Conservation (phyloP, 1,139 yeast species). For the Yamadazyma diospyri region DNA sequence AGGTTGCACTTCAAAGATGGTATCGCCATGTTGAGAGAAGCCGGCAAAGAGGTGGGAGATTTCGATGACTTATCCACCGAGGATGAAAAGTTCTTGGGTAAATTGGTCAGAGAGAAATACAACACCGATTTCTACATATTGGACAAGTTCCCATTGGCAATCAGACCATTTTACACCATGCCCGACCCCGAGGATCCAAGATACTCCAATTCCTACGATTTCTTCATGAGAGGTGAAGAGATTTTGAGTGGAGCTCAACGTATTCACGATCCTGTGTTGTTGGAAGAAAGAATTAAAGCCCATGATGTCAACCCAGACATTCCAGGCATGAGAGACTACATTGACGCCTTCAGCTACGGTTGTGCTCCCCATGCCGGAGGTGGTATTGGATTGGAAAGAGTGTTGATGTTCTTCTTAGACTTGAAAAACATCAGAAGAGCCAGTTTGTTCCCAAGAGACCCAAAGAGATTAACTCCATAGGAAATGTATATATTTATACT, state of each 20-base stretch:
- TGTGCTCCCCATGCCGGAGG: conserved; percentile 99
- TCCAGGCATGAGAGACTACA: conserved; percentile 86
- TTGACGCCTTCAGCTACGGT: conserved; percentile 88
- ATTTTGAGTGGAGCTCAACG: conserved; percentile 99
- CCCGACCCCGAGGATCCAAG: conserved; percentile 90
- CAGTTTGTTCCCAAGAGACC: conserved; percentile 97
- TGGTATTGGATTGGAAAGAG: conserved; percentile 98
- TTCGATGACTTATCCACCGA: conserved; percentile 91
- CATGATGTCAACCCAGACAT: conserved; percentile 79
- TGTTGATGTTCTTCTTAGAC: conserved; percentile 95
- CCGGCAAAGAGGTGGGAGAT: conserved; percentile 79
- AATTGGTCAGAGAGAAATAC: conserved; percentile 85
- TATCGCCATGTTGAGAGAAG: conserved; percentile 75
- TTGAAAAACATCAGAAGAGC: conserved; percentile 97
- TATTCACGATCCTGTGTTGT: conserved; percentile 86
- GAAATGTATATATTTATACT: too few relatives aligned
- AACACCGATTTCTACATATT: conserved; percentile 96
- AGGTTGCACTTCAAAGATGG: conserved; percentile 89
- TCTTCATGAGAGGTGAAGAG: conserved; percentile 99
- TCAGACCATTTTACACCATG: conserved; percentile 99
- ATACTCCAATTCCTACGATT: conserved; percentile 94
- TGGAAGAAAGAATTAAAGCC: conserved; percentile 74
- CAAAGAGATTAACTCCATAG: conserved; percentile 85
- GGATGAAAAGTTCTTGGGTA: conserved; percentile 90
- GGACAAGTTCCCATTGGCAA: conserved; percentile 95